phyloP scores from a whole-genome alignment of 345 rosid genomes.

The Populus euphratica region DNA sequence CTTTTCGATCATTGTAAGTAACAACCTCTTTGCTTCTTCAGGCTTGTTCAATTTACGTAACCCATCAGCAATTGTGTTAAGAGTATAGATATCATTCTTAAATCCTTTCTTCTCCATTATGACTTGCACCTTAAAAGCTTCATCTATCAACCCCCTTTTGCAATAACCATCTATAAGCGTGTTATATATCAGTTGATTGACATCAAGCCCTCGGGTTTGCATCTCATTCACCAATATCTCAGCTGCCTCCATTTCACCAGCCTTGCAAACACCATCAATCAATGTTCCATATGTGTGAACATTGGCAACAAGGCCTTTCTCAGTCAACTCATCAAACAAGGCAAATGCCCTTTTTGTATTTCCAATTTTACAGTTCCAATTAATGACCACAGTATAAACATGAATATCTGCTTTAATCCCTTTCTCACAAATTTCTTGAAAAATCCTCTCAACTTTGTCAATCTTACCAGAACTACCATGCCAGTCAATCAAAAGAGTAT shows the following conservation, averaged over 20 bases:
- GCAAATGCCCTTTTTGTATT: slow-evolving; percentile 55
- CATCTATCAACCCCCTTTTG: slow-evolving; percentile 60
- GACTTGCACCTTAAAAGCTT: slow-evolving; percentile 44
- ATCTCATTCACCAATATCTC: slow-evolving; percentile 60
- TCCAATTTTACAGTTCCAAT: slow-evolving; percentile 52
- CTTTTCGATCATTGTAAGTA: slow-evolving; percentile 53
- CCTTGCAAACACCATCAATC: slow-evolving; percentile 74
- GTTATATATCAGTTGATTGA: slow-evolving; percentile 59
- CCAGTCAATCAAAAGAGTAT: slow-evolving; percentile 52
- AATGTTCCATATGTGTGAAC: slow-evolving; percentile 65
- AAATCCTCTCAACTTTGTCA: slow-evolving; percentile 57
- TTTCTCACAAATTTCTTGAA: slow-evolving; percentile 68
- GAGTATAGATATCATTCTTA: slow-evolving; percentile 53
- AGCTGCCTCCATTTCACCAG: slow-evolving; percentile 74
- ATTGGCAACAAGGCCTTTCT: slow-evolving; percentile 58
- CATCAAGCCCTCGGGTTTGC: slow-evolving; percentile 54
- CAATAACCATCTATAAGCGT: slow-evolving; percentile 71
- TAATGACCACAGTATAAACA: slow-evolving; percentile 59
- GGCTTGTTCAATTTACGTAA: slow-evolving; percentile 46
- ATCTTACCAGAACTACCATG: slow-evolving; percentile 35
- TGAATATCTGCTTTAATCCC: slow-evolving; percentile 47
- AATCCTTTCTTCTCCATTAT: slow-evolving; percentile 76
- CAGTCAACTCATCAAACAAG: slow-evolving; percentile 71
- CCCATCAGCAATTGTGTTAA: slow-evolving; percentile 62
- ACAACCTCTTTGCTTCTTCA: slow-evolving; percentile 65